phyloP scores from a whole-genome alignment of 805 yeast species.

The Kodamaea hsintzibuensis region DNA sequence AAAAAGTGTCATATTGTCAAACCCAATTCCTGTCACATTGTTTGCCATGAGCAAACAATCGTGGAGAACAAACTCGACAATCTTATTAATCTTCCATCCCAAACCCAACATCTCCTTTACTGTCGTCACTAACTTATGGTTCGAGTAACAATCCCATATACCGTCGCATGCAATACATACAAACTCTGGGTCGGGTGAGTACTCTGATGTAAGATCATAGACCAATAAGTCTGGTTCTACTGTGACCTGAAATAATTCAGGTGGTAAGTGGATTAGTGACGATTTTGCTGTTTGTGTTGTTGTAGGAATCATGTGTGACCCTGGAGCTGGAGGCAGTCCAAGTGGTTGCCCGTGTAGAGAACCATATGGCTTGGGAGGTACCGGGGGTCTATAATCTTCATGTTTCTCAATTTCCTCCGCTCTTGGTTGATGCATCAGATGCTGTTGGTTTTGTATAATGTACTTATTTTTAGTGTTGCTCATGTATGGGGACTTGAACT shows the following conservation, averaged over 20 bases:
- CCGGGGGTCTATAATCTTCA: background rate
- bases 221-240: slow-evolving; percentile 45
- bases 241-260: slow-evolving; percentile 44
- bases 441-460: slow-evolving; percentile 20
- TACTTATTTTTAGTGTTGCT: slow-evolving; percentile 31
- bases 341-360: background rate
- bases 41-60: slow-evolving; percentile 71
- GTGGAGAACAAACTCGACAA: slow-evolving; percentile 59
- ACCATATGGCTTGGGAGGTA: background rate
- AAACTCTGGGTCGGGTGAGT: slow-evolving; percentile 32
- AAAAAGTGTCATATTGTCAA: slow-evolving; percentile 80
- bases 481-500: slow-evolving; percentile 41
- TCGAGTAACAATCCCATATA: slow-evolving; percentile 53
- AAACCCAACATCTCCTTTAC: slow-evolving; percentile 58
- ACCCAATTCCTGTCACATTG: slow-evolving; percentile 75
- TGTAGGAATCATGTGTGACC: slow-evolving; percentile 6
- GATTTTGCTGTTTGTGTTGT: slow-evolving; percentile 9
- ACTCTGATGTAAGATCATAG: slow-evolving; percentile 28
- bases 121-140: slow-evolving; percentile 51
- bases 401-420: background rate
- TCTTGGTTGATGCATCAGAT: background rate
- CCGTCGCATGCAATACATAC: slow-evolving; percentile 47
- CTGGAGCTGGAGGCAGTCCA: background rate
- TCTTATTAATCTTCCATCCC: slow-evolving; percentile 60
- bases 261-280: slow-evolving; percentile 37